Percentiles rank a stretch among this genome's conserved stretches.
Conservation (phyloP, 495 filamentous ascomycete species). For the Penicillium crystallinum region DNA sequence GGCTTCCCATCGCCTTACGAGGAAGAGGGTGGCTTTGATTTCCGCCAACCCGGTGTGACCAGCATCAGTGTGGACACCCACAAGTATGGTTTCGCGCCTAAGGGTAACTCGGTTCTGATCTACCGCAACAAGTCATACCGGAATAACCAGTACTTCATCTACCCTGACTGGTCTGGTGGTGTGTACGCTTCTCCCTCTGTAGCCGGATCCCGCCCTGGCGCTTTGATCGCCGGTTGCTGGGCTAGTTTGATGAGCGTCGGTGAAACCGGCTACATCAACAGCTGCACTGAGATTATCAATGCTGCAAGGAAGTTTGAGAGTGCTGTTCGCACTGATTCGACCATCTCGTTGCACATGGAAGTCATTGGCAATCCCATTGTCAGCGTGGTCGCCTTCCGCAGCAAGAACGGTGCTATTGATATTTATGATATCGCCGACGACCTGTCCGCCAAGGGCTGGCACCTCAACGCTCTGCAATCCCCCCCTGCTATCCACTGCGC, state of each 20-base stretch:
- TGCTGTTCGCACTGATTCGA: constrained; percentile 61
- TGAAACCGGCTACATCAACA: constrained; percentile 80
- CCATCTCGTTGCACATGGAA: constrained; percentile 64
- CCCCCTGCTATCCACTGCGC: constrained; percentile 95
- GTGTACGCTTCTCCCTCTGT: constrained; percentile 91
- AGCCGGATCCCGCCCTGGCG: constrained; percentile 86
- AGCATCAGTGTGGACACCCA: constrained; percentile 95
- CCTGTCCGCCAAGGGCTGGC: constrained; percentile 82
- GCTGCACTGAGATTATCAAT: constrained; percentile 83
- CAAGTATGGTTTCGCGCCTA: constrained; percentile 98
- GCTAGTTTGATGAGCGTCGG: constrained; percentile 81
- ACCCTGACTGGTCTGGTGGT: constrained; percentile 89
- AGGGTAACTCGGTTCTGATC: constrained; percentile 87
- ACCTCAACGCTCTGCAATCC: constrained; percentile 88
- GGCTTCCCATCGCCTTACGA: constrained; percentile 63
- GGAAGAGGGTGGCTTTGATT: constrained; percentile 81
- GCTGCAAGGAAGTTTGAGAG: constrained; percentile 76
- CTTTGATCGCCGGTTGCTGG: constrained; percentile 93
- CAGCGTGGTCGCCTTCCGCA: constrained; percentile 82
- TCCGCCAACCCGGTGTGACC: constrained; percentile 88
- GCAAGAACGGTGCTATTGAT: constrained; percentile 61
- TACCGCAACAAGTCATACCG: constrained; percentile 78
- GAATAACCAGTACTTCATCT: constrained; percentile 91
- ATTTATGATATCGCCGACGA: constrained; percentile 85
- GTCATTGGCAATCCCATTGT: constrained; percentile 84